Conservation (phyloP, 371 early-diverging fungal species). For the Mucor ambiguus region DNA sequence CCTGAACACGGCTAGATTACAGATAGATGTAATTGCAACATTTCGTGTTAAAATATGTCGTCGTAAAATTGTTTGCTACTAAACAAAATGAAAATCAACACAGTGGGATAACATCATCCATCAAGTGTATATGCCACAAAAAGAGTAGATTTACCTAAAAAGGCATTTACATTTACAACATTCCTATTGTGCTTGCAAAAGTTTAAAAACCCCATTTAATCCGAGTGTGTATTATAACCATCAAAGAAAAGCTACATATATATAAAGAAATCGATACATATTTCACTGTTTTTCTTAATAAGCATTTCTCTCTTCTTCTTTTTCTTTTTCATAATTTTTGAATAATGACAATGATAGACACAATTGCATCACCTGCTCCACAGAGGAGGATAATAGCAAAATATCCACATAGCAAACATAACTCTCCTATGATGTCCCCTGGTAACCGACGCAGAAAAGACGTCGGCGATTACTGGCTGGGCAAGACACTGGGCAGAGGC, state of each 20-base stretch:
- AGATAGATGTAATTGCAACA: neutral
- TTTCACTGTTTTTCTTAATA: conserved; percentile 14
- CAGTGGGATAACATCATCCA: neutral
- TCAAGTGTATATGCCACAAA: neutral
- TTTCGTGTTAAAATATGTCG: neutral
- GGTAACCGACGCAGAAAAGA: conserved; percentile 53
- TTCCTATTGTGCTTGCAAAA: conserved; percentile 4
- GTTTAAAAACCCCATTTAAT: neutral
- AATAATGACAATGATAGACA: conserved; percentile 23
- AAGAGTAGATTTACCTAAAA: neutral
- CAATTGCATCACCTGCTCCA: conserved; percentile 47
- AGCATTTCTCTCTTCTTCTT: conserved; percentile 3
- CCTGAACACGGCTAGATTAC: too few relatives aligned
- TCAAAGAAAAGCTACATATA: neutral
- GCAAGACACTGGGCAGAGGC: conserved; percentile 82
- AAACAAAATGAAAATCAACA: neutral
- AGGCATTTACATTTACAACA: conserved; percentile 8
- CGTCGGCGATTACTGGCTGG: conserved; percentile 79
- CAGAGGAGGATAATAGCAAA: conserved; percentile 37
- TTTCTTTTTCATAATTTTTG: conserved; percentile 11
- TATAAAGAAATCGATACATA: conserved; percentile 1
- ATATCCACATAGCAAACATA: conserved; percentile 21
- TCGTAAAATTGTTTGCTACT: neutral
- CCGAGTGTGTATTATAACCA: conserved; percentile 22
- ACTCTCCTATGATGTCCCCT: conserved; percentile 38